A percentile compares a stretch with the other conserved stretches of the same genome.
Evolutionary conservation across 257 asterid genomes (phyloP).

Genomic region (Solanum ossicruentum): DNA sequence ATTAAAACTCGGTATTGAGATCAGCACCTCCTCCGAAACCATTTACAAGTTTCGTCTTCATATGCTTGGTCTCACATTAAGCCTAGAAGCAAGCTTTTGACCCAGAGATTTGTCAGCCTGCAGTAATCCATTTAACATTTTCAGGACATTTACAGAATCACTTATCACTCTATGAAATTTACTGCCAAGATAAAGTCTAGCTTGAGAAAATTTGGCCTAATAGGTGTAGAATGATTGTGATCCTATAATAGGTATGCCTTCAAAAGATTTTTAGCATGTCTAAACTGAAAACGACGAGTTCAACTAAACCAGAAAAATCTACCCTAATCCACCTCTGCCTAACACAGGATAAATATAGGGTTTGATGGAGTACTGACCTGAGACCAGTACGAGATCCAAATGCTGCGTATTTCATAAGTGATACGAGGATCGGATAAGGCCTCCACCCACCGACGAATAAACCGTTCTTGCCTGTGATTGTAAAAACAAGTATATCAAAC

Average conservation of each 20-base stretch:
- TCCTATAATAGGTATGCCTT: not conserved
- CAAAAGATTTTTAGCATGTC: not conserved
- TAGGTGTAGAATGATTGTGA: not conserved
- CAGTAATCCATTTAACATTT: not conserved
- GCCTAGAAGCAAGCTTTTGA: constrained; percentile 22
- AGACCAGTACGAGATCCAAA: constrained; percentile 24
- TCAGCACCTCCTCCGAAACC: not conserved
- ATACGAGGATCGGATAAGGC: constrained; percentile 18
- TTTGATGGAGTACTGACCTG: constrained; percentile 1
- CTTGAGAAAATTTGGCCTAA: not conserved
- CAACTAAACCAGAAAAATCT: not conserved
- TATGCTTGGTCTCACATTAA: constrained; percentile 18
- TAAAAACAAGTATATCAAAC: not conserved
- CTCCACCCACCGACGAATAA: constrained; percentile 14
- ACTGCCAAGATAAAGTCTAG: not conserved
- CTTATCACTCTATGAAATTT: not conserved
- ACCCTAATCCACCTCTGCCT: not conserved
- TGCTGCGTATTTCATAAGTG: constrained; percentile 18
- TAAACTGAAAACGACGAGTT: not conserved
- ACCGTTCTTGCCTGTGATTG: constrained; percentile 15
- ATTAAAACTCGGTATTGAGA: not conserved
- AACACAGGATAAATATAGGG: not conserved
- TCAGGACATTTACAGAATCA: not conserved
- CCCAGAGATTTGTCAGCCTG: constrained; percentile 22
- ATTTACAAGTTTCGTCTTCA: not conserved